phyloP scores from a whole-genome alignment of 1,284 basidiomycete species.

The Heliocybe sulcata region DNA sequence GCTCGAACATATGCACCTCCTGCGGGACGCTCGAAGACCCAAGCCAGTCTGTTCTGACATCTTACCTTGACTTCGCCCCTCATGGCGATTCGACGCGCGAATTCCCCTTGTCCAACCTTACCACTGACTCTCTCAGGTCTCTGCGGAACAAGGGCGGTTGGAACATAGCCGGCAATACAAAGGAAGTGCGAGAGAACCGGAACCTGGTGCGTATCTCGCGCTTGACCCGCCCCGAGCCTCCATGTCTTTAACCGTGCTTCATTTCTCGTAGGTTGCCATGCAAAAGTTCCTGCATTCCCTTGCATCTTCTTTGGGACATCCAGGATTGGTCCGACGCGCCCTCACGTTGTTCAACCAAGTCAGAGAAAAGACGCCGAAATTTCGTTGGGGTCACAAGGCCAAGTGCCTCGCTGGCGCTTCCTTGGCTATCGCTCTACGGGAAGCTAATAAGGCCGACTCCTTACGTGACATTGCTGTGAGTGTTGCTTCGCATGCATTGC shows the following conservation, averaged over 20 bases:
- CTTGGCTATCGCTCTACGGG: slow-evolving; percentile 59
- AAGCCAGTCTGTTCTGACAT: slow-evolving; percentile 47
- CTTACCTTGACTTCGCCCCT: slow-evolving; percentile 26
- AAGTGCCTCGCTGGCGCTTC: slow-evolving; percentile 59
- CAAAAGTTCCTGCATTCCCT: slow-evolving; percentile 52
- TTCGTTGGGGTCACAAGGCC: slow-evolving; percentile 65
- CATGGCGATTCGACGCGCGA: slow-evolving; percentile 14
- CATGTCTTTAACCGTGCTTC: neutral
- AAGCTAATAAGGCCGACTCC: slow-evolving; percentile 56
- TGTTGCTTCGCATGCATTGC: slow-evolving; percentile 4
- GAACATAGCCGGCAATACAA: slow-evolving; percentile 54
- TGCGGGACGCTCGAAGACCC: slow-evolving; percentile 65
- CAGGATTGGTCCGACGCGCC: slow-evolving; percentile 53
- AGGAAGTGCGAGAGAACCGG: slow-evolving; percentile 49
- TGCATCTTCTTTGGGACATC: slow-evolving; percentile 42
- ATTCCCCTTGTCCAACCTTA: slow-evolving; percentile 3
- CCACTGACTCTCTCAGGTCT: slow-evolving; percentile 34
- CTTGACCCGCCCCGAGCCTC: slow-evolving; percentile 6
- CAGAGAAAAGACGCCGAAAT: slow-evolving; percentile 39
- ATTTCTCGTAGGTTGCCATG: slow-evolving; percentile 45
- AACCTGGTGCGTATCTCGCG: slow-evolving; percentile 39
- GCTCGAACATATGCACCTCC: slow-evolving; percentile 51
- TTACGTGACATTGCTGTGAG: slow-evolving; percentile 58
- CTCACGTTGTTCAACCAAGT: slow-evolving; percentile 58
- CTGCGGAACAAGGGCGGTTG: slow-evolving; percentile 36